Percentiles rank a stretch among this genome's conserved stretches.
Conservation (phyloP, 805 yeast genomes). For the Metschnikowia dekortorum region DNA sequence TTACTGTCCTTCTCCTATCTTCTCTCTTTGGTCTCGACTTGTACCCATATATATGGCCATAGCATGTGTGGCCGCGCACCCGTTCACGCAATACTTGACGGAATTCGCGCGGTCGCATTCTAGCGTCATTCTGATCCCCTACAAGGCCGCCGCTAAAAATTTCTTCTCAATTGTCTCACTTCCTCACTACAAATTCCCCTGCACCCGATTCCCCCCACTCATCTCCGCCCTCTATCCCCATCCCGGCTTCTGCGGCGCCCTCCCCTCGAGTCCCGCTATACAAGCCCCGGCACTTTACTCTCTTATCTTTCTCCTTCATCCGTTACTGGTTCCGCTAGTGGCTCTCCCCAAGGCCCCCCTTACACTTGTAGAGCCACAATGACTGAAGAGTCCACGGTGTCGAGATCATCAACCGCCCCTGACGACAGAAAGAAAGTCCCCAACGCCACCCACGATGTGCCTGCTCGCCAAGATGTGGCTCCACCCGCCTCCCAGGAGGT, state of each 20-base stretch:
- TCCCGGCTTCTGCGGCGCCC: neutral
- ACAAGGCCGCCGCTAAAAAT: conserved; percentile 4
- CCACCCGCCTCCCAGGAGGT: conserved; percentile 6
- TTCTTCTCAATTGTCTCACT: conserved; percentile 4
- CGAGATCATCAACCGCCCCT: neutral
- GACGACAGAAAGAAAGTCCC: neutral
- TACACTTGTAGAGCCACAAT: neutral
- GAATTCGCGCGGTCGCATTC: neutral
- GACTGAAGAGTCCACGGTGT: neutral
- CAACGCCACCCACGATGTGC: conserved; percentile 6
- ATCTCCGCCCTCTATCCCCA: neutral
- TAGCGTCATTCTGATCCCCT: conserved; percentile 2
- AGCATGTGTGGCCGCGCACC: neutral
- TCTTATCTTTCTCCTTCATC: no score
- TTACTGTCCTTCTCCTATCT: no score
- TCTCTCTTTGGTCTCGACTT: no score
- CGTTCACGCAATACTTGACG: neutral
- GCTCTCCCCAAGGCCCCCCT: no score
- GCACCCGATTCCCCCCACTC: neutral
- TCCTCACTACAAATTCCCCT: conserved; percentile 1
- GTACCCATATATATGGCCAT: no score
- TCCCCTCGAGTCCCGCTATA: neutral
- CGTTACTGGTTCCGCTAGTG: no score
- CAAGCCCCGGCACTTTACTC: no score
- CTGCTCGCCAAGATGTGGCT: no score